Percentiles rank a stretch among this genome's conserved stretches.
phyloP scores from a whole-genome alignment of 202 grass and related monocot genomes.

The Setaria italica region DNA sequence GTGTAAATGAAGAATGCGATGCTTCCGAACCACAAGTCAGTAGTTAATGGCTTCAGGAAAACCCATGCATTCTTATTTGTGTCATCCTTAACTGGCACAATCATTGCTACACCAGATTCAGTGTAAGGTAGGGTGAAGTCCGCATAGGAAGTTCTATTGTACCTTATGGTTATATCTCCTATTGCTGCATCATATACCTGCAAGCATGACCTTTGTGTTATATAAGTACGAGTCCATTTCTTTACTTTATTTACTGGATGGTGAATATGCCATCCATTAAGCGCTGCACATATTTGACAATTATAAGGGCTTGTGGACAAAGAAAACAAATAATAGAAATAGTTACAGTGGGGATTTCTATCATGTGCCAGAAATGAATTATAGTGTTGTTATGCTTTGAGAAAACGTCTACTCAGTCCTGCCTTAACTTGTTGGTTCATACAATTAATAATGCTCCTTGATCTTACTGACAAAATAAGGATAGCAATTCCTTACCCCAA shows the following conservation, averaged over 20 bases:
- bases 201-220: conserved; percentile 32
- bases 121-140: conserved; percentile 75
- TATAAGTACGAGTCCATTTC: background rate
- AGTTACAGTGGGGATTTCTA: background rate
- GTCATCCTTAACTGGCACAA: conserved; percentile 55
- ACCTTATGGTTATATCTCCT: conserved; percentile 66
- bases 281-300: background rate
- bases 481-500: conserved; percentile 49
- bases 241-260: background rate
- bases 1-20: conserved; percentile 62
- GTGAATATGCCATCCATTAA: background rate
- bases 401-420: background rate
- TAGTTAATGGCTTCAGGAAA: conserved; percentile 58
- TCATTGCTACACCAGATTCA: conserved; percentile 67
- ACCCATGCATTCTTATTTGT: conserved; percentile 46
- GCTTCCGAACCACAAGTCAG: conserved; percentile 57
- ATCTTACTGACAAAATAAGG: background rate
- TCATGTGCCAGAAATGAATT: background rate
- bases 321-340: background rate
- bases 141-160: conserved; percentile 54
- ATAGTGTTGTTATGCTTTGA: background rate
- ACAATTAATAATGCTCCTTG: background rate
- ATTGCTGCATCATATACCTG: conserved; percentile 62
- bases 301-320: background rate
- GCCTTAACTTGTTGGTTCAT: background rate